Conservation (phyloP, 352 stramenopile species). For the Peronosclerospora sorghi region DNA sequence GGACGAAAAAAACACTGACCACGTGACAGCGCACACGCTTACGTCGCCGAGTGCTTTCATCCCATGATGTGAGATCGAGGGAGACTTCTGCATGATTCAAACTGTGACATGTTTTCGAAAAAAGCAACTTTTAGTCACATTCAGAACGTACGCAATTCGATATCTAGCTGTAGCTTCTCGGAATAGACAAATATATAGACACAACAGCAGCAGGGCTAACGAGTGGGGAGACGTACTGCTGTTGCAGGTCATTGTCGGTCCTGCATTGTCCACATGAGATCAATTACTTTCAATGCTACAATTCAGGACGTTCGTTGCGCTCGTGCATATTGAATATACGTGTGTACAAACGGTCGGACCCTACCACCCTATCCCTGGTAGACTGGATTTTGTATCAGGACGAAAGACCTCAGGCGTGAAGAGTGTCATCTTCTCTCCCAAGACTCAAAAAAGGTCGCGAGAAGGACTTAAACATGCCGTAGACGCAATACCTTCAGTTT, state of each 20-base stretch:
- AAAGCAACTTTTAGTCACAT: constrained; percentile 2
- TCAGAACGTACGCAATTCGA: too few relatives aligned
- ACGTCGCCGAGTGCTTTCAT: constrained; percentile 34
- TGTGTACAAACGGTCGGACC: constrained; percentile 27
- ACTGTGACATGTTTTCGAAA: constrained; percentile 21
- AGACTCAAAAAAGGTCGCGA: constrained; percentile 41
- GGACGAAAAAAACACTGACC: constrained; percentile 43
- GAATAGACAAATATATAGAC: constrained; percentile 42
- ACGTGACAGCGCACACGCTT: constrained; percentile 30
- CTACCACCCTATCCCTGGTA: constrained; percentile 5
- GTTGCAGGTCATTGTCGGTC: constrained; percentile 43
- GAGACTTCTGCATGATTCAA: constrained; percentile 33
- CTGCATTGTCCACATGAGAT: constrained; percentile 7
- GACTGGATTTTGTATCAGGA: constrained; percentile 15
- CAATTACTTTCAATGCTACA: constrained; percentile 31
- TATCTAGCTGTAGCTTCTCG: too few relatives aligned
- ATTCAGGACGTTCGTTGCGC: constrained; percentile 39
- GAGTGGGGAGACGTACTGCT: constrained; percentile 20
- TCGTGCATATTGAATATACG: constrained; percentile 41
- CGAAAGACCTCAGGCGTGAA: constrained; percentile 66
- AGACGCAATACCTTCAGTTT: constrained; percentile 35
- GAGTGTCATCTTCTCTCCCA: constrained; percentile 46
- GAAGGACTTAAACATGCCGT: constrained; percentile 31
- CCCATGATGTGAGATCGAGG: constrained; percentile 35
- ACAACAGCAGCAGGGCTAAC: constrained; percentile 38